Conservation (phyloP, 352 stramenopile species). For the Plasmopara muralis region DNA sequence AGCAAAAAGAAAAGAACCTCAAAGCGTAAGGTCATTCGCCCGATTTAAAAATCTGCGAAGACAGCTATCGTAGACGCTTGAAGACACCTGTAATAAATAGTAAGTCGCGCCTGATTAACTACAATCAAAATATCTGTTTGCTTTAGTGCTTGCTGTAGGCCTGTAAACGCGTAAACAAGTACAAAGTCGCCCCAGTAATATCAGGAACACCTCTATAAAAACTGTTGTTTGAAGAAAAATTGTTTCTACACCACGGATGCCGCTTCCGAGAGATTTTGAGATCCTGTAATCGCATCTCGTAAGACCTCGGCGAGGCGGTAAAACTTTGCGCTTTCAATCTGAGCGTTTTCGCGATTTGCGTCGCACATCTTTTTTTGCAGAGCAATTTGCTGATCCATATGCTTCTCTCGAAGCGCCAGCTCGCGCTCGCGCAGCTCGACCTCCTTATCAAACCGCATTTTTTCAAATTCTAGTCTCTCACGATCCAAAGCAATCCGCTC, state of each 20-base stretch:
- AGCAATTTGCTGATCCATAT: conserved; percentile 52
- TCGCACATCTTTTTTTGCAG: conserved; percentile 52
- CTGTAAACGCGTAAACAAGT: not conserved
- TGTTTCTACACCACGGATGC: conserved; percentile 36
- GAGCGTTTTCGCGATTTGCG: conserved; percentile 34
- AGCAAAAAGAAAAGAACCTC: too few relatives aligned
- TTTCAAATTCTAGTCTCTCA: conserved; percentile 68
- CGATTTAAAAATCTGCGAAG: too few relatives aligned
- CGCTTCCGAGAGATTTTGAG: conserved; percentile 22
- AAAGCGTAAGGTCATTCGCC: too few relatives aligned
- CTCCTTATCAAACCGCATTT: conserved; percentile 66
- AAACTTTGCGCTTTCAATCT: conserved; percentile 51
- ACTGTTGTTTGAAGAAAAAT: not conserved
- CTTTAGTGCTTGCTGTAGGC: conserved; percentile 7
- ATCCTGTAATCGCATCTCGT: conserved; percentile 37
- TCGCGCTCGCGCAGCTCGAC: conserved; percentile 66
- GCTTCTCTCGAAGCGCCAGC: conserved; percentile 50
- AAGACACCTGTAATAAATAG: too few relatives aligned
- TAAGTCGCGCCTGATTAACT: conserved; percentile 9
- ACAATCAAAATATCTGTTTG: conserved; percentile 20
- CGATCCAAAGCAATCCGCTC: conserved; percentile 67
- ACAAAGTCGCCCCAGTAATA: not conserved
- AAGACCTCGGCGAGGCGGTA: conserved; percentile 54
- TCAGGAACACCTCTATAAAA: not conserved
- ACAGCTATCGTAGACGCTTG: too few relatives aligned